These are phyloP conservation scores for Rhizodiscina lignyota DNA, from an alignment of 495 filamentous ascomycete species.

Conservation along the genomic window DNA sequence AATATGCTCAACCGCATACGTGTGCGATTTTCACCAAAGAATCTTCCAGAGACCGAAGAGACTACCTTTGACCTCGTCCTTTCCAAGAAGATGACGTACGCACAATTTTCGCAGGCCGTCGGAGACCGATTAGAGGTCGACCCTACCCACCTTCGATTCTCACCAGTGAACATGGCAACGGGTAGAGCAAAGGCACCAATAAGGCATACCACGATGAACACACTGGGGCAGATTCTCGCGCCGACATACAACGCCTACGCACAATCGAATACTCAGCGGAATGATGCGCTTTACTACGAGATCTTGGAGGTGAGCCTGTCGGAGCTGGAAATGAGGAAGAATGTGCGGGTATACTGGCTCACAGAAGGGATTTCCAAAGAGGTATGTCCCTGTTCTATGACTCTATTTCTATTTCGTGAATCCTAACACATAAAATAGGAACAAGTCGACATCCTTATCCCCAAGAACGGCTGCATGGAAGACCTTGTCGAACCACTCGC, in stretches of 20 bases:
- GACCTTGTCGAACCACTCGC: conserved; percentile 60
- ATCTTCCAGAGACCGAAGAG: conserved; percentile 25
- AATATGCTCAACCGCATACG: conserved; percentile 70
- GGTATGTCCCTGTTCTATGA: conserved; percentile 23
- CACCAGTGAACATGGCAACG: conserved; percentile 56
- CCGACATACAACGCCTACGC: conserved; percentile 43
- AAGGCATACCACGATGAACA: conserved; percentile 50
- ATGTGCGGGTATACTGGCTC: conserved; percentile 63
- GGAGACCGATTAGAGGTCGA: conserved; percentile 63
- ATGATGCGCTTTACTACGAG: conserved; percentile 76
- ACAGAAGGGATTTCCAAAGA: conserved; percentile 85
- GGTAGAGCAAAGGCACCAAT: conserved; percentile 60
- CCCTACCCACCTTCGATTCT: conserved; percentile 78
- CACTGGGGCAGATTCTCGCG: conserved; percentile 51
- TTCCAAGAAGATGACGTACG: conserved; percentile 79
- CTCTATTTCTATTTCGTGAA: not conserved
- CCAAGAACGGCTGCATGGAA: conserved; percentile 58
- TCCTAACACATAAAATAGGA: conserved; percentile 35
- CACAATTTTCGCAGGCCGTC: conserved; percentile 74
- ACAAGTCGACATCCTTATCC: conserved; percentile 59
- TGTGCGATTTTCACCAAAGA: conserved; percentile 49
- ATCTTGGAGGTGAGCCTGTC: conserved; percentile 83
- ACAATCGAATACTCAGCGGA: conserved; percentile 43
- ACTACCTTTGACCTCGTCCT: conserved; percentile 57
- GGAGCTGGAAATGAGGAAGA: conserved; percentile 83